phyloP scores from a whole-genome alignment of 768 basidiomycete genomes.

The Phanerochaete sordida region DNA sequence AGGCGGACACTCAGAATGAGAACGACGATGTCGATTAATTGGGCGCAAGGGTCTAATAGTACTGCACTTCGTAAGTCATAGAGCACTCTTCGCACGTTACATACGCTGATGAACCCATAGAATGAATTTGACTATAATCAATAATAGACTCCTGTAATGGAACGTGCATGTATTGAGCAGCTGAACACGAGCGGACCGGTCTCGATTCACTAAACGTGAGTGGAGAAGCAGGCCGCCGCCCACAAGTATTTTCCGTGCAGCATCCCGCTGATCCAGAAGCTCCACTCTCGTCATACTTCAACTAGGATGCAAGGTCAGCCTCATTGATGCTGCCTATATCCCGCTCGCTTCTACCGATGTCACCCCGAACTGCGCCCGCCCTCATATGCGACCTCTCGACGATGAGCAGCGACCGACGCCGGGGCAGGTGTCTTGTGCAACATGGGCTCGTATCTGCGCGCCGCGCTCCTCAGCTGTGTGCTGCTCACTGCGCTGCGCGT shows the following conservation, averaged over 20 bases:
- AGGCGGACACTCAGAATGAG: background rate
- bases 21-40: background rate
- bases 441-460: background rate
- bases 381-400: background rate
- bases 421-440: background rate
- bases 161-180: background rate
- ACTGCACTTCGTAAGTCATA: background rate
- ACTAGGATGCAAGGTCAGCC: background rate
- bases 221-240: background rate
- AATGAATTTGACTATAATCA: background rate
- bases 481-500: background rate
- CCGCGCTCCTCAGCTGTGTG: background rate
- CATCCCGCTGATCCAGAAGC: background rate
- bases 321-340: background rate
- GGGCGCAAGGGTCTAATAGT: background rate
- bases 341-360: background rate
- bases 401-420: background rate
- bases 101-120: background rate
- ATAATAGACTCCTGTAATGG: too few relatives aligned
- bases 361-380: slow-evolving; percentile 8
- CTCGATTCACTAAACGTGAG: background rate
- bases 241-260: background rate
- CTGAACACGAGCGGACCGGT: background rate
- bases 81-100: background rate
- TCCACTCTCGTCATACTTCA: background rate